These are phyloP conservation scores for Cystoderma amianthinum DNA, from an alignment of 768 basidiomycete species.

Conservation along the genomic window DNA sequence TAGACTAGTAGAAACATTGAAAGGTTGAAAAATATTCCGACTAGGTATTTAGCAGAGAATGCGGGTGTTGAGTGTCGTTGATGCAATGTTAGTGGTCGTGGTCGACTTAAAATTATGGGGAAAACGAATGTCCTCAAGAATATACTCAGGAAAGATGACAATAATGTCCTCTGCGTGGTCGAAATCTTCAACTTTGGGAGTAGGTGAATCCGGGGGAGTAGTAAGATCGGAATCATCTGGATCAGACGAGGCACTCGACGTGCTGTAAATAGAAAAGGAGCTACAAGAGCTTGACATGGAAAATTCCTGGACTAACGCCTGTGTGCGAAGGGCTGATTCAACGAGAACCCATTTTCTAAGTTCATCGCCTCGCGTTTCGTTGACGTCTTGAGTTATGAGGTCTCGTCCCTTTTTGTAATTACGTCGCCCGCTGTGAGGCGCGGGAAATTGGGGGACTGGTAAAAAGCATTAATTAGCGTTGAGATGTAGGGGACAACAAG, in stretches of 20 bases:
- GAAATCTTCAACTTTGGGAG: neutral
- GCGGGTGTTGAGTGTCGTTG: too few species aligned
- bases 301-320: neutral
- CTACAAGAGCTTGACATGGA: neutral
- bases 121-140: neutral
- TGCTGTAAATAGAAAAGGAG: neutral
- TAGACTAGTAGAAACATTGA: too few species aligned
- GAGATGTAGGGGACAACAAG: neutral
- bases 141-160: neutral
- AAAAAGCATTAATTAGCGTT: neutral
- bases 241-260: neutral
- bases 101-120: too few species aligned
- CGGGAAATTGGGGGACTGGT: neutral
- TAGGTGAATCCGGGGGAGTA: neutral
- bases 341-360: neutral
- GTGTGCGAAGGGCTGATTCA: neutral
- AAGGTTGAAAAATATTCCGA: too few species aligned
- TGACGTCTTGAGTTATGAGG: neutral
- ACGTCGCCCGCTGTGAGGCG: neutral
- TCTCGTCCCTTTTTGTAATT: neutral
- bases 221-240: neutral
- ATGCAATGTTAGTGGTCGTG: too few species aligned
- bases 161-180: neutral
- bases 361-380: neutral
- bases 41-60: too few species aligned